These are phyloP conservation scores for Cyberlindnera euphorbiae DNA, from an alignment of 805 yeast genomes.

Conservation along the genomic window DNA sequence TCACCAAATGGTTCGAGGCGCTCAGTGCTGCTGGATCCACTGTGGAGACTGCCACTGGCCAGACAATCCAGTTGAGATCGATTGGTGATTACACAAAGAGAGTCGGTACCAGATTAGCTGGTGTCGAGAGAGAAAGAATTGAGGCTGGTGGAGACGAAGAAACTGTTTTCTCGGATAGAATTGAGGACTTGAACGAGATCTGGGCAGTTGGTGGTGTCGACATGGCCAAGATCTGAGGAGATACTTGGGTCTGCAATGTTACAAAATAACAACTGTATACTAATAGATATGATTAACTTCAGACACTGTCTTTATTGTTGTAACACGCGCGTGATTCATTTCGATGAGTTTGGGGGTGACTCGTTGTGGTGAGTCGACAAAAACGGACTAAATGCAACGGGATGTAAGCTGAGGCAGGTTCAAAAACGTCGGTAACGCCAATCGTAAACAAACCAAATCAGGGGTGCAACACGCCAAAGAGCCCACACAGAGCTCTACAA, in stretches of 20 bases:
- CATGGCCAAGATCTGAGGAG: conserved; percentile 25
- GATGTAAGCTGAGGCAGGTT: conserved; percentile 7
- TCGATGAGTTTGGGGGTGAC: too few species aligned
- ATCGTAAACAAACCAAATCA: too few species aligned
- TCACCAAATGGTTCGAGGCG: conserved; percentile 59
- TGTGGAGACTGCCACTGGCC: conserved; percentile 38
- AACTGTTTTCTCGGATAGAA: conserved; percentile 75
- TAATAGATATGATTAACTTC: too few species aligned
- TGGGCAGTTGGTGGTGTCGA: conserved; percentile 84
- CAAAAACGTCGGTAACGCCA: too few species aligned
- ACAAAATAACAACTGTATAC: too few species aligned
- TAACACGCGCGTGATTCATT: too few species aligned
- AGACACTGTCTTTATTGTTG: too few species aligned
- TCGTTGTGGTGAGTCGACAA: too few species aligned
- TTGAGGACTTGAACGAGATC: conserved; percentile 81
- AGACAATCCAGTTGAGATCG: conserved; percentile 62
- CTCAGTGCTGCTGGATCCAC: conserved; percentile 32
- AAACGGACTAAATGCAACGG: conserved; percentile 4
- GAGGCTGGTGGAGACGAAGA: conserved; percentile 89
- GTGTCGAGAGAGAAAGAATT: conserved; percentile 81
- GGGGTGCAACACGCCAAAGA: too few species aligned
- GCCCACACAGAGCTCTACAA: too few species aligned
- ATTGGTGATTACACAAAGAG: conserved; percentile 85
- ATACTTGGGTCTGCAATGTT: too few species aligned
- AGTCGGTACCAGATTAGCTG: conserved; percentile 83